Conservation (phyloP, 768 basidiomycete species). For the Leccinum variicolor region DNA sequence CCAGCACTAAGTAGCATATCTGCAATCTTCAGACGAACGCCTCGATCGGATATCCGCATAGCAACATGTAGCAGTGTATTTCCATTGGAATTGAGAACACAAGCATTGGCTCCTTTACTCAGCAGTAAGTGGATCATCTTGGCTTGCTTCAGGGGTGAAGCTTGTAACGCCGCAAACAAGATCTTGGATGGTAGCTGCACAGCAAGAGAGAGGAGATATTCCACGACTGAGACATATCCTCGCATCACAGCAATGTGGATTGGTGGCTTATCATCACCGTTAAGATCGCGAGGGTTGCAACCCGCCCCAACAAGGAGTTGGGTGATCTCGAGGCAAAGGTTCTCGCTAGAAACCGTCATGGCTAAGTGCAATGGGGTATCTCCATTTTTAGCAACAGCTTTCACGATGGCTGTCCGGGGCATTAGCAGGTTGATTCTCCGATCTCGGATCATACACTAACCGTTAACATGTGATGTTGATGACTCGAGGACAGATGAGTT, state of each 20-base stretch:
- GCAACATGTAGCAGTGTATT: neutral
- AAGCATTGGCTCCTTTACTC: neutral
- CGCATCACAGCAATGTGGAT: neutral
- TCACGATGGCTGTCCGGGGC: neutral
- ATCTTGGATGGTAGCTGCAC: neutral
- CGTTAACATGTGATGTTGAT: too few relatives aligned
- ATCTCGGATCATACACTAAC: neutral
- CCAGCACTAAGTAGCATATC: neutral
- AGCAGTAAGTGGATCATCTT: conserved; percentile 1
- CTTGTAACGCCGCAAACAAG: neutral
- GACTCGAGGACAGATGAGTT: neutral
- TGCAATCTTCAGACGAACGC: neutral
- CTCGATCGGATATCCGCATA: neutral
- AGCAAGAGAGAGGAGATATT: neutral
- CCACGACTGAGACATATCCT: neutral
- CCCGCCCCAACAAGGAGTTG: conserved; percentile 1
- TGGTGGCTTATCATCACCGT: neutral
- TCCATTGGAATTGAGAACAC: neutral
- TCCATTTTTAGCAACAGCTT: neutral
- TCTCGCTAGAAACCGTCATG: neutral
- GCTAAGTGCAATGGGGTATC: neutral
- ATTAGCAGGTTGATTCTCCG: neutral
- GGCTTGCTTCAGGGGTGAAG: neutral
- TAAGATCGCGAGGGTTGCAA: neutral
- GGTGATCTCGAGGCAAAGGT: neutral